Percentiles rank a stretch among this genome's conserved stretches.
These are phyloP conservation scores for Panicum hallii DNA, from an alignment of 202 grass and related monocot genomes.

Conservation along the genomic window DNA sequence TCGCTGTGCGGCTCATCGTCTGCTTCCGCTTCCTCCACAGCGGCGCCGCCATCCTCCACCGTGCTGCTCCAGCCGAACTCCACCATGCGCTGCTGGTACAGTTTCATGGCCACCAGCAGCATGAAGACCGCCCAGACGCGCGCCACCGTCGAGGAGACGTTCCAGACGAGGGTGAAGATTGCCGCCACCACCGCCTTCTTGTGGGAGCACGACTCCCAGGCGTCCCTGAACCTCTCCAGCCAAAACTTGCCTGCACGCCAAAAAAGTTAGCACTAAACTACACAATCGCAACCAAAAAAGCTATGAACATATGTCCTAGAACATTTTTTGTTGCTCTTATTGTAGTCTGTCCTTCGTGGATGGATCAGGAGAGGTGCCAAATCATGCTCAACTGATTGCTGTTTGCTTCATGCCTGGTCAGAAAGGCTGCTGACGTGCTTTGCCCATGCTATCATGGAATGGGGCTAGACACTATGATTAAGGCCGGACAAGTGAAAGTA, in stretches of 20 bases:
- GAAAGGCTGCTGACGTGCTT: slow-evolving; percentile 1
- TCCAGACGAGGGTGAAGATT: slow-evolving; percentile 94
- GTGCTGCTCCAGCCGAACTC: slow-evolving; percentile 64
- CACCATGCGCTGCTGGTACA: slow-evolving; percentile 79
- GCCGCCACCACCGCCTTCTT: slow-evolving; percentile 87
- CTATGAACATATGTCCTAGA: background rate
- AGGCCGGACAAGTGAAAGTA: slow-evolving; percentile 17
- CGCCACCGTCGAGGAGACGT: slow-evolving; percentile 79
- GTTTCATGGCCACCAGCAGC: slow-evolving; percentile 78
- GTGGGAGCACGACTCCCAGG: slow-evolving; percentile 94
- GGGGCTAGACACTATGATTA: slow-evolving; percentile 38
- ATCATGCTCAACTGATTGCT: slow-evolving; percentile 27
- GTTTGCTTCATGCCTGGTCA: background rate
- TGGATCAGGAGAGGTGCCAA: background rate
- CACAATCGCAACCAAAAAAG: background rate
- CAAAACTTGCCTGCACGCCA: slow-evolving; percentile 72
- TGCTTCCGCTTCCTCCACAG: slow-evolving; percentile 18
- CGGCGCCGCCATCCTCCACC: slow-evolving; percentile 30
- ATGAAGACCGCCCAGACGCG: slow-evolving; percentile 99
- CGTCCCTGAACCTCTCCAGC: slow-evolving; percentile 91
- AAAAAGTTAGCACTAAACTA: background rate
- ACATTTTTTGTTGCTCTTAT: background rate
- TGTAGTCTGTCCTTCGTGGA: background rate
- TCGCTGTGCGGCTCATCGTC: slow-evolving; percentile 40
- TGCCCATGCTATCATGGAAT: slow-evolving; percentile 24